A percentile compares a stretch with the other conserved stretches of the same genome.
Evolutionary conservation across 2,329 filamentous ascomycete genomes (phyloP).

Genomic region (Alternaria brassicae): DNA sequence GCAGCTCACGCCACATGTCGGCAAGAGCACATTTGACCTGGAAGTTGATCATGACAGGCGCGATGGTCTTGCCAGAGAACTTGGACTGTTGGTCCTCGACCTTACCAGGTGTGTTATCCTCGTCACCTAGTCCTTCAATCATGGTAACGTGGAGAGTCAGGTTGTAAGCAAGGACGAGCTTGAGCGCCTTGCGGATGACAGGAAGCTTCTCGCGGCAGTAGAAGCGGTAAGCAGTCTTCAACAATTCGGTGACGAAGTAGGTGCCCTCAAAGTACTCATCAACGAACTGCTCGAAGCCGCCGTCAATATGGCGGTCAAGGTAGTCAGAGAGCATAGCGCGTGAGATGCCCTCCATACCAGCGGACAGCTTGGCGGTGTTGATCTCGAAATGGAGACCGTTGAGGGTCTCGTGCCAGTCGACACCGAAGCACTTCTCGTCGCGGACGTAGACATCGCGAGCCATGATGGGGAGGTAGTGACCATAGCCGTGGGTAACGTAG

Average conservation of each 20-base stretch:
- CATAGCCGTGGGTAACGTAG: conserved; percentile 96
- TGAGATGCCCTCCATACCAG: conserved; percentile 87
- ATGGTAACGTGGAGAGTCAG: conserved; percentile 93
- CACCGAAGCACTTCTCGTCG: conserved; percentile 89
- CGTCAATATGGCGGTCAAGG: conserved; percentile 92
- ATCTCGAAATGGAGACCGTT: conserved; percentile 82
- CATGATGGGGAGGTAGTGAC: conserved; percentile 89
- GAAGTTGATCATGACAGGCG: conserved; percentile 99
- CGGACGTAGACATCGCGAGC: conserved; percentile 92
- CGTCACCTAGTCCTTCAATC: conserved; percentile 85
- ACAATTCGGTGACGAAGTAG: conserved; percentile 91
- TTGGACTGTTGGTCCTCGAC: conserved; percentile 87
- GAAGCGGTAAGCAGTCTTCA: conserved; percentile 94
- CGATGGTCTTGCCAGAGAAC: conserved; percentile 87
- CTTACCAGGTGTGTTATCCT: conserved; percentile 79
- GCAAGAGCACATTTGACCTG: conserved; percentile 97
- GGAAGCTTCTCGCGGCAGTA: conserved; percentile 87
- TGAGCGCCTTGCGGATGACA: conserved; percentile 92
- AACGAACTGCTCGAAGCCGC: conserved; percentile 89
- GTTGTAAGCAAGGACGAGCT: conserved; percentile 95
- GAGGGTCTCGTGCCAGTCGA: conserved; percentile 90
- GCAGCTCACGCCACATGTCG: conserved; percentile 96
- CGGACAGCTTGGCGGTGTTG: conserved; percentile 85
- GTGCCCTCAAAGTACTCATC: conserved; percentile 97
- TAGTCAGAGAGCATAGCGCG: conserved; percentile 84